Percentiles rank a stretch among this genome's conserved stretches.
Conservation (phyloP, 768 basidiomycete genomes). For the Naganishia vaughanmartiniae region DNA sequence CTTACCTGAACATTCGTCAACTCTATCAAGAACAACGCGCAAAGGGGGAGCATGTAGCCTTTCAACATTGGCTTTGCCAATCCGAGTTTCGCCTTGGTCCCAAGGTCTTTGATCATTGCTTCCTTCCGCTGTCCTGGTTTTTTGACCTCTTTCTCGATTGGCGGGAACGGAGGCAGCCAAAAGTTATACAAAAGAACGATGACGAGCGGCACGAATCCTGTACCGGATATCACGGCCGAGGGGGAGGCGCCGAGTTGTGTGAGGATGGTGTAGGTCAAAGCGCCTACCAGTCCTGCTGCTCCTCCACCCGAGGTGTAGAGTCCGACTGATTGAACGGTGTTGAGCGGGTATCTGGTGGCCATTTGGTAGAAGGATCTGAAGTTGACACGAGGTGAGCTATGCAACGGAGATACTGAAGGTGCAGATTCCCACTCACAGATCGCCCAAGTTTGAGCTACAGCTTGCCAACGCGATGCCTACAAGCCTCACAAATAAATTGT, state of each 20-base stretch:
- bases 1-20: conserved; percentile 30
- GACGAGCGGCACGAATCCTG: conserved; percentile 28
- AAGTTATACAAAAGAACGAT: conserved; percentile 29
- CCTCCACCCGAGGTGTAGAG: conserved; percentile 32
- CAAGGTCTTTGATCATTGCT: conserved; percentile 31
- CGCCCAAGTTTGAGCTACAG: conserved; percentile 30
- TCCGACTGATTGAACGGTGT: conserved; percentile 29
- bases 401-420: too few relatives aligned
- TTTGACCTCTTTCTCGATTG: conserved; percentile 20
- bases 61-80: conserved; percentile 26
- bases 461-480: conserved; percentile 29
- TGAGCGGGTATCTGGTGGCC: conserved; percentile 26
- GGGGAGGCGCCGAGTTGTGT: conserved; percentile 31
- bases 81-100: conserved; percentile 26
- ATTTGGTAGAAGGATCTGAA: conserved; percentile 29
- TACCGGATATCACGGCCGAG: conserved; percentile 31
- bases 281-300: conserved; percentile 30
- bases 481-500: conserved; percentile 11
- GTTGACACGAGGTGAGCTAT: not conserved
- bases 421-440: conserved; percentile 19
- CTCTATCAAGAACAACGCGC: conserved; percentile 28
- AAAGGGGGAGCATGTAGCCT: conserved; percentile 27
- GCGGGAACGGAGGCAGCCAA: conserved; percentile 28
- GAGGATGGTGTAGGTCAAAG: conserved; percentile 29
- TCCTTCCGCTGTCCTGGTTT: conserved; percentile 24